Evolutionary conservation across 768 basidiomycete species (phyloP).

Genomic region (Leccinum olivaceopallidum): DNA sequence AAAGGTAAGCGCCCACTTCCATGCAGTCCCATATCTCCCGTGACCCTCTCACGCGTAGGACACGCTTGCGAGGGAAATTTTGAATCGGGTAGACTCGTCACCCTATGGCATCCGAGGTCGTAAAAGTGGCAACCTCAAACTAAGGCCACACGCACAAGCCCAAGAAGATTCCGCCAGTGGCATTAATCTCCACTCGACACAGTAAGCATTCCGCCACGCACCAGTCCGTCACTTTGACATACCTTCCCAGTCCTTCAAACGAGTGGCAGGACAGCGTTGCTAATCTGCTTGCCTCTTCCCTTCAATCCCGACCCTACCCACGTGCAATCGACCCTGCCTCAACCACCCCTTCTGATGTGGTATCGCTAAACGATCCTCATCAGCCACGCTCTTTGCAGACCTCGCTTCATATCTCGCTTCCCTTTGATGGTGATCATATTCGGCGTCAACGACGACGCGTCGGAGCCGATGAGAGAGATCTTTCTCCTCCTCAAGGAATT

Average conservation of each 20-base stretch:
- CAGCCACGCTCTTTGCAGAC: slow-evolving; percentile 8
- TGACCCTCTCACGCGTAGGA: slow-evolving; percentile 48
- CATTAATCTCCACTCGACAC: slow-evolving; percentile 55
- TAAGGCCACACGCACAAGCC: slow-evolving; percentile 21
- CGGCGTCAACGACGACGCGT: slow-evolving; percentile 55
- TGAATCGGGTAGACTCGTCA: slow-evolving; percentile 77
- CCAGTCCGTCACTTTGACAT: slow-evolving; percentile 1
- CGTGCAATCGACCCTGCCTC: not conserved
- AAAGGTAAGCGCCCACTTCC: slow-evolving; percentile 39
- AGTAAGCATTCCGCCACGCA: slow-evolving; percentile 44
- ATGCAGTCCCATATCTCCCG: not conserved
- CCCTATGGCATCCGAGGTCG: slow-evolving; percentile 78
- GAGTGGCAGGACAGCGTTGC: slow-evolving; percentile 81
- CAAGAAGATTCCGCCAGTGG: slow-evolving; percentile 18
- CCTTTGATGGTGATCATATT: slow-evolving; percentile 31
- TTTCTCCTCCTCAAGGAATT: slow-evolving; percentile 11
- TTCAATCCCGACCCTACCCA: slow-evolving; percentile 14
- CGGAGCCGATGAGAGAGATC: slow-evolving; percentile 15
- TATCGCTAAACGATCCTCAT: slow-evolving; percentile 18
- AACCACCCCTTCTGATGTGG: slow-evolving; percentile 3
- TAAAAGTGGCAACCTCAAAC: slow-evolving; percentile 41
- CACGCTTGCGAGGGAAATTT: slow-evolving; percentile 75
- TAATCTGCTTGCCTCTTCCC: slow-evolving; percentile 21
- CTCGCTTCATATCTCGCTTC: slow-evolving; percentile 14
- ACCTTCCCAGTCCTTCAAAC: slow-evolving; percentile 61